Conservation (phyloP, 768 basidiomycete species). For the Pisolithus tinctorius region DNA sequence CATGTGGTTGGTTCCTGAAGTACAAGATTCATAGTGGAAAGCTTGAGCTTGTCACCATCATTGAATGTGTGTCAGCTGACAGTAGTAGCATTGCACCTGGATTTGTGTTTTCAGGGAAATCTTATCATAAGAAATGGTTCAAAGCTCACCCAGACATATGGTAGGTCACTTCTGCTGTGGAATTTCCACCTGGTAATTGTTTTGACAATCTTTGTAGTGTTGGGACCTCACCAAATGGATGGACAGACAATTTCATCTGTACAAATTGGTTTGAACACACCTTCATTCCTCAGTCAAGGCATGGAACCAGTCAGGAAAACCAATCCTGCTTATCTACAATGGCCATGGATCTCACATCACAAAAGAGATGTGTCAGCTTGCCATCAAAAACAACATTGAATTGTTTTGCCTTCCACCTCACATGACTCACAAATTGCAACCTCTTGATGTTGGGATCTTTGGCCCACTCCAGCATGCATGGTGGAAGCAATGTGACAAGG, state of each 20-base stretch:
- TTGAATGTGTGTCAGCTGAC: conserved; percentile 39
- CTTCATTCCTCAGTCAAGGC: conserved; percentile 33
- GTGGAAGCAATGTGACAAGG: conserved; percentile 18
- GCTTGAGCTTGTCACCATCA: conserved; percentile 39
- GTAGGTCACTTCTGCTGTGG: too few species aligned
- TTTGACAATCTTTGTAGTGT: conserved; percentile 19
- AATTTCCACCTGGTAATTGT: too few species aligned
- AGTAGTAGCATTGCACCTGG: conserved; percentile 28
- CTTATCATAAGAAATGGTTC: conserved; percentile 19
- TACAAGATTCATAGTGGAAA: conserved; percentile 26
- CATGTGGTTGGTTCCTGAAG: background rate
- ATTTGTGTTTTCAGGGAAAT: conserved; percentile 33
- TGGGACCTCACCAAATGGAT: conserved; percentile 32
- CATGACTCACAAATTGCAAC: conserved; percentile 37
- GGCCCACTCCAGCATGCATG: conserved; percentile 25
- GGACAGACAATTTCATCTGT: conserved; percentile 33
- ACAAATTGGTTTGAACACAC: conserved; percentile 32
- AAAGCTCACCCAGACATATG: conserved; percentile 15
- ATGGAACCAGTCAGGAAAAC: conserved; percentile 19
- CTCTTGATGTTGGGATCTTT: conserved; percentile 37
- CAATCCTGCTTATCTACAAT: conserved; percentile 35
- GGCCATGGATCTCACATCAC: conserved; percentile 39
- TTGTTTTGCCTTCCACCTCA: conserved; percentile 34
- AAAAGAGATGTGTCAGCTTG: conserved; percentile 18
- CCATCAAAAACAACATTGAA: conserved; percentile 22